phyloP scores from a whole-genome alignment of 345 rosid species.

The Eucalyptus caleyi region DNA sequence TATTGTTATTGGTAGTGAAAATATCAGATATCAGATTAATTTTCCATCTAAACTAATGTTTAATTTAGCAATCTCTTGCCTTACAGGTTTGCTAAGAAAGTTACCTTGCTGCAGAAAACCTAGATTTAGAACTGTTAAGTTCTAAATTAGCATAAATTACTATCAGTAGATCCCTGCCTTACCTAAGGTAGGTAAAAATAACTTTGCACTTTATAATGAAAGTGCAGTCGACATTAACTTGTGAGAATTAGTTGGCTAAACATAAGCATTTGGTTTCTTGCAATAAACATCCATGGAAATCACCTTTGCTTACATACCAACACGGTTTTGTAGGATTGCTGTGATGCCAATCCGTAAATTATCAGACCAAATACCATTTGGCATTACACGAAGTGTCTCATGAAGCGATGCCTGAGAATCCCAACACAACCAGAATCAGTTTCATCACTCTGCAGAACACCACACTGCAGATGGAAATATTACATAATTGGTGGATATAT shows the following conservation, averaged over 20 bases:
- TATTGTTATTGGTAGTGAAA: background rate
- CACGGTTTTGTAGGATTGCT: conserved; percentile 76
- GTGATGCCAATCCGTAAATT: conserved; percentile 57
- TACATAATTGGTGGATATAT: background rate
- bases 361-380: conserved; percentile 43
- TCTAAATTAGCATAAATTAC: background rate
- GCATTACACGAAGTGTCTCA: conserved; percentile 37
- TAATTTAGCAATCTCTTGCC: background rate
- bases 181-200: background rate
- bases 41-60: background rate
- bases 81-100: background rate
- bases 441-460: background rate
- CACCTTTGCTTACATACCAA: conserved; percentile 36
- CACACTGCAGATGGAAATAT: background rate
- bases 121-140: background rate
- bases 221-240: background rate
- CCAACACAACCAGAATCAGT: background rate
- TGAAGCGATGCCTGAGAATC: conserved; percentile 42
- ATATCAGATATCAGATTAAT: background rate
- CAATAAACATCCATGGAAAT: background rate
- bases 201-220: background rate
- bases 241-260: background rate
- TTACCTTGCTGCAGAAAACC: background rate
- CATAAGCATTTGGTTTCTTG: background rate
- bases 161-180: background rate